Conservation (phyloP, 805 yeast genomes). For the Metschnikowia peoriensis region DNA sequence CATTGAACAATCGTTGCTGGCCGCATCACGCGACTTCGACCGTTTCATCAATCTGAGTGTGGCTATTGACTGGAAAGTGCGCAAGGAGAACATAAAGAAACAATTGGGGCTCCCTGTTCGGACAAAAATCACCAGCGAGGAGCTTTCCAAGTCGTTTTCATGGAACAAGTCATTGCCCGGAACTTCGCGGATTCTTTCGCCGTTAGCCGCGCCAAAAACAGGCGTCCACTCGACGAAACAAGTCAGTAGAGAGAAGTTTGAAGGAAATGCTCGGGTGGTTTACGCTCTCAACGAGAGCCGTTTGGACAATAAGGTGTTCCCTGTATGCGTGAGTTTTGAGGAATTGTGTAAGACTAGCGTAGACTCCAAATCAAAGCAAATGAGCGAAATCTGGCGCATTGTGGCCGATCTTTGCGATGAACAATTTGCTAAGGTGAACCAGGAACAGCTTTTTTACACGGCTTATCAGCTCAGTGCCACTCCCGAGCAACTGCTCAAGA, state of each 20-base stretch:
- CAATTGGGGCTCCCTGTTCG: slow-evolving; percentile 51
- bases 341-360: slow-evolving; percentile 56
- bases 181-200: slow-evolving; percentile 32
- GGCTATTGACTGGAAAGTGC: slow-evolving; percentile 78
- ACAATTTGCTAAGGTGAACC: slow-evolving; percentile 32
- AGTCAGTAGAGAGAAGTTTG: slow-evolving; percentile 57
- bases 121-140: slow-evolving; percentile 14
- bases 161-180: slow-evolving; percentile 39
- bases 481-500: slow-evolving; percentile 28
- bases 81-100: slow-evolving; percentile 70
- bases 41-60: slow-evolving; percentile 68
- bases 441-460: slow-evolving; percentile 33
- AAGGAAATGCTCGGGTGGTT: slow-evolving; percentile 69
- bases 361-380: slow-evolving; percentile 66
- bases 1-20: slow-evolving; percentile 72
- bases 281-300: slow-evolving; percentile 70
- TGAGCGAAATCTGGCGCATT: slow-evolving; percentile 73
- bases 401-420: slow-evolving; percentile 47
- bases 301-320: slow-evolving; percentile 50
- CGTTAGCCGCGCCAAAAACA: slow-evolving; percentile 22
- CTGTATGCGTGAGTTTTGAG: slow-evolving; percentile 58
- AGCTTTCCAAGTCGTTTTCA: slow-evolving; percentile 25
- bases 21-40: slow-evolving; percentile 84
- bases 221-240: slow-evolving; percentile 24
- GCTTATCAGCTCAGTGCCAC: slow-evolving; percentile 14